These are phyloP conservation scores for Phyllosticta paracitricarpa DNA, from an alignment of 2,329 filamentous ascomycete species.

Conservation along the genomic window DNA sequence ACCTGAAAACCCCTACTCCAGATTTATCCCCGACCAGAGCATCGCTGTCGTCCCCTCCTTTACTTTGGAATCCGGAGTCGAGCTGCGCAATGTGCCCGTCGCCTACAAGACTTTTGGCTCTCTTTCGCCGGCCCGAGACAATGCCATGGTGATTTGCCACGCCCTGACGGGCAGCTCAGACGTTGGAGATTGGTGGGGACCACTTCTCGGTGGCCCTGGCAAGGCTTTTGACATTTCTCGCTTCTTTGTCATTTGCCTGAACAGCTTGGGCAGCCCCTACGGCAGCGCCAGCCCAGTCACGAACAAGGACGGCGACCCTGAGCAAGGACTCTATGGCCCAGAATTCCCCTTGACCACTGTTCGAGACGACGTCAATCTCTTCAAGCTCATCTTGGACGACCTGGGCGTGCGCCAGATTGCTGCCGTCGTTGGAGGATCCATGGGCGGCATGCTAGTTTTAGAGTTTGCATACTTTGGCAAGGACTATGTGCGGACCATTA, in stretches of 20 bases:
- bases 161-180: slow-evolving; percentile 78
- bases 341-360: slow-evolving; percentile 96
- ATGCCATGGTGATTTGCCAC: slow-evolving; percentile 65
- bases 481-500: slow-evolving; percentile 69
- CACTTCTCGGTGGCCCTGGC: slow-evolving; percentile 65
- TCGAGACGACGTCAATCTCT: slow-evolving; percentile 83
- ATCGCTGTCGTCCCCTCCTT: slow-evolving; percentile 82
- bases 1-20: slow-evolving; percentile 83
- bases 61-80: slow-evolving; percentile 84
- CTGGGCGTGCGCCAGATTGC: slow-evolving; percentile 70
- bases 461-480: slow-evolving; percentile 89
- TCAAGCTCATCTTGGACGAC: slow-evolving; percentile 71
- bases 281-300: slow-evolving; percentile 84
- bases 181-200: slow-evolving; percentile 83
- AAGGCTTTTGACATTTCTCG: slow-evolving; percentile 71
- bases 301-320: slow-evolving; percentile 67
- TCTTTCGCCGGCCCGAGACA: slow-evolving; percentile 47
- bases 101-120: slow-evolving; percentile 55
- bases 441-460: slow-evolving; percentile 83
- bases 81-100: slow-evolving; percentile 62
- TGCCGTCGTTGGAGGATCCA: slow-evolving; percentile 70
- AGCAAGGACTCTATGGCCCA: slow-evolving; percentile 73
- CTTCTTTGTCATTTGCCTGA: slow-evolving; percentile 81
- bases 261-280: slow-evolving; percentile 76
- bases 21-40: slow-evolving; percentile 77